Conservation (phyloP, 129 eudicot genomes). For the Lactuca sativa region DNA sequence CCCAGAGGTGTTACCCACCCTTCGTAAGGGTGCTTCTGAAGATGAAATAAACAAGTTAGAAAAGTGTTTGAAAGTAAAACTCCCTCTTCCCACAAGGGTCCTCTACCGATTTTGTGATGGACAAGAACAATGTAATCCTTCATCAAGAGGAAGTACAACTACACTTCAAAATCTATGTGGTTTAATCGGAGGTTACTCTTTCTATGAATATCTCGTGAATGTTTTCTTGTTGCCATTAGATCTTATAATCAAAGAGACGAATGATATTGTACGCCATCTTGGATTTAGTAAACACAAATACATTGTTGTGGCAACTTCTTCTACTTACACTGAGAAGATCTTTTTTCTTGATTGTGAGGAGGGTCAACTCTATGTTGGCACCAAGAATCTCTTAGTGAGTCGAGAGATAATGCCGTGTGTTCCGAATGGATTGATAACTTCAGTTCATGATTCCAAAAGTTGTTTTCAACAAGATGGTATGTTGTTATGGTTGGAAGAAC, state of each 20-base stretch:
- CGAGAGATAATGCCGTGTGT: conserved; percentile 87
- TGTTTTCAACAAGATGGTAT: conserved; percentile 62
- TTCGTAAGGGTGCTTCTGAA: conserved; percentile 76
- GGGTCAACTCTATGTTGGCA: conserved; percentile 87
- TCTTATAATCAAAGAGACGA: conserved; percentile 38
- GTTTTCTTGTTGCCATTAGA: conserved; percentile 64
- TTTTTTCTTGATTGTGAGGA: conserved; percentile 67
- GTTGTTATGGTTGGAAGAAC: conserved; percentile 91
- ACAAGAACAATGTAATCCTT: conserved; percentile 43
- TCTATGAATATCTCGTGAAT: conserved; percentile 56
- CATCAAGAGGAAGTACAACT: conserved; percentile 17
- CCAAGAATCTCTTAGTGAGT: conserved; percentile 45
- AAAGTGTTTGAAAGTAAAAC: conserved; percentile 50
- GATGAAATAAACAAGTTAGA: conserved; percentile 60
- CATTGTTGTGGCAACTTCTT: conserved; percentile 62
- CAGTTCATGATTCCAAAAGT: conserved; percentile 39
- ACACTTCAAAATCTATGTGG: conserved; percentile 41
- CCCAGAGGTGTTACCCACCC: conserved; percentile 64
- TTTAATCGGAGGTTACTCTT: conserved; percentile 81
- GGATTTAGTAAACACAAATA: conserved; percentile 34
- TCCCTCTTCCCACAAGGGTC: conserved; percentile 77
- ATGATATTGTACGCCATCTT: conserved; percentile 23
- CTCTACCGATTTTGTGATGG: conserved; percentile 84
- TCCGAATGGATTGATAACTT: conserved; percentile 49
- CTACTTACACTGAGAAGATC: conserved; percentile 43